Percentiles rank a stretch among this genome's conserved stretches.
Evolutionary conservation across 2,329 filamentous ascomycete genomes (phyloP).

Genomic region (Sporothrix inflata): DNA sequence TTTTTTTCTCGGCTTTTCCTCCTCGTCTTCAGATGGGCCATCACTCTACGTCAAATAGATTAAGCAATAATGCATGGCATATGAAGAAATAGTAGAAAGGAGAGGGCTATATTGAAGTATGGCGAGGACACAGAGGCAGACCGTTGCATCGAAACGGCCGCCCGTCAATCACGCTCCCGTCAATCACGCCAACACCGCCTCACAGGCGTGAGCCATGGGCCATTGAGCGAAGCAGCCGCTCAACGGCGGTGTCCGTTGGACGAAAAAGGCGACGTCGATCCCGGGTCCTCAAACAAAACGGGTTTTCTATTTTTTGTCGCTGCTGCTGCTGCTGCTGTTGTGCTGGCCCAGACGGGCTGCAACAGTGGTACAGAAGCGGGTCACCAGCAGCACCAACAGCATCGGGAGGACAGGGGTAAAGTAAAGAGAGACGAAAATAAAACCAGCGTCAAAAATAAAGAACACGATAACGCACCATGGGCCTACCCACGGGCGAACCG

Average conservation of each 20-base stretch:
- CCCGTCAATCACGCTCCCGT: slow-evolving; percentile 15
- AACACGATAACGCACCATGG: neutral
- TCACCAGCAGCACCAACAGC: neutral
- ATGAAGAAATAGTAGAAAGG: neutral
- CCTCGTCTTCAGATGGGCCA: neutral
- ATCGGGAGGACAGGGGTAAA: neutral
- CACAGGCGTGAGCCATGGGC: neutral
- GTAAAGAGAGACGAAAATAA: neutral
- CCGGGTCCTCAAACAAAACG: slow-evolving; percentile 21
- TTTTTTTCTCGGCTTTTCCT: neutral
- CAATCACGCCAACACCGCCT: slow-evolving; percentile 25
- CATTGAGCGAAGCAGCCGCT: neutral
- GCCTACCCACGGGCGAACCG: neutral
- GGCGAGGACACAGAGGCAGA: neutral
- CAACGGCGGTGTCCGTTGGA: neutral
- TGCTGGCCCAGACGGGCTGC: neutral
- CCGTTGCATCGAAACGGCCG: slow-evolving; percentile 11
- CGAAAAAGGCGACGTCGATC: slow-evolving; percentile 20
- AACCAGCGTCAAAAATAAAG: neutral
- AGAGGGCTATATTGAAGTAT: neutral
- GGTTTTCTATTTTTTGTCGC: slow-evolving; percentile 13
- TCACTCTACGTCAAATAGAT: slow-evolving; percentile 20
- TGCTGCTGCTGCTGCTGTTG: neutral
- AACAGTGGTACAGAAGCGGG: slow-evolving; percentile 4
- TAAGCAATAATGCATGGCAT: slow-evolving; percentile 17